These are phyloP conservation scores for Agaricus blazei DNA, from an alignment of 768 basidiomycete genomes.

Conservation along the genomic window DNA sequence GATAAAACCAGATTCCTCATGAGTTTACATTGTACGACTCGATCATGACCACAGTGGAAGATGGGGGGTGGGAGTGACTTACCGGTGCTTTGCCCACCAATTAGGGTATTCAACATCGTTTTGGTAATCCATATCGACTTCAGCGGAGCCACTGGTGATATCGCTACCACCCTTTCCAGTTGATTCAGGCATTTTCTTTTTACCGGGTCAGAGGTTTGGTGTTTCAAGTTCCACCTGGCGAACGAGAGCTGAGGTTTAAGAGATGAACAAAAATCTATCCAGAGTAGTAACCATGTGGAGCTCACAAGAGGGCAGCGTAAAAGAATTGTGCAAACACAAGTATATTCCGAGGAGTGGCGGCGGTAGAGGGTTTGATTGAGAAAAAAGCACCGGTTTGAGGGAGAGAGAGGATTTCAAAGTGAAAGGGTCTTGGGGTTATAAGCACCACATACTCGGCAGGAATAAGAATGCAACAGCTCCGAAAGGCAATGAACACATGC, in stretches of 20 bases:
- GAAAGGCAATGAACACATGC: not conserved
- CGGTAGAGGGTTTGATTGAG: too few species aligned
- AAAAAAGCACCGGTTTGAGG: too few species aligned
- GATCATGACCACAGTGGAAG: not conserved
- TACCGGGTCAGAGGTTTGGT: not conserved
- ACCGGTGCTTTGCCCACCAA: slow-evolving; percentile 55
- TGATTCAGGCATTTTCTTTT: slow-evolving; percentile 4
- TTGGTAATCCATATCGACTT: not conserved
- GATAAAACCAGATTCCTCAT: not conserved
- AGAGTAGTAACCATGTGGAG: too few species aligned
- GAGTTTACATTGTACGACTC: not conserved
- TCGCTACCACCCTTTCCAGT: slow-evolving; percentile 1
- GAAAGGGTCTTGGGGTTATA: not conserved
- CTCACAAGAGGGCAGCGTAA: too few species aligned
- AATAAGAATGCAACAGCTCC: not conserved
- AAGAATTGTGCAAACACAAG: too few species aligned
- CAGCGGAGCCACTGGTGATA: not conserved
- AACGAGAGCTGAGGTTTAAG: not conserved
- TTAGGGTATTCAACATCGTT: slow-evolving; percentile 38
- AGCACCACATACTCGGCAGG: not conserved
- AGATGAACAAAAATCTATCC: not conserved
- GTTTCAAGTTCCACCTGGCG: not conserved
- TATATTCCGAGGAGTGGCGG: too few species aligned
- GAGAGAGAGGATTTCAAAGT: too few species aligned
- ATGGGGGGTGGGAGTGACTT: slow-evolving; percentile 10